A percentile compares a stretch with the other conserved stretches of the same genome.
Conservation (phyloP, 2,329 filamentous ascomycete species). For the Penicillium freii region DNA sequence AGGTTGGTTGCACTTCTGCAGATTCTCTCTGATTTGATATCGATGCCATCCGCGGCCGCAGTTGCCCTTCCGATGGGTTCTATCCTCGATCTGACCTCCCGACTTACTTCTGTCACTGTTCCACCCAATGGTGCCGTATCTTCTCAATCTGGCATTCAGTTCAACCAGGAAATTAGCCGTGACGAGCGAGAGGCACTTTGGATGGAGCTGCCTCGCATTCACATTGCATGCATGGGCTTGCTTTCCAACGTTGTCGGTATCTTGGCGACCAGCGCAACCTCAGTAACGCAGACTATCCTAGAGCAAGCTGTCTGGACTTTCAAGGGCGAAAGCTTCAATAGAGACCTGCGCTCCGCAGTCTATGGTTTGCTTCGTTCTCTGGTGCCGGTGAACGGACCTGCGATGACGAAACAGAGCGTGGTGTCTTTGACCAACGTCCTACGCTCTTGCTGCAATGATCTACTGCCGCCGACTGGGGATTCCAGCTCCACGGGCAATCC, state of each 20-base stretch:
- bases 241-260: constrained; percentile 58
- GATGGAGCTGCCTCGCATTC: constrained; percentile 69
- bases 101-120: constrained; percentile 66
- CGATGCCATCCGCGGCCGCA: constrained; percentile 61
- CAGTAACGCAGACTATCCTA: constrained; percentile 63
- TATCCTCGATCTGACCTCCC: constrained; percentile 66
- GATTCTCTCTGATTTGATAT: constrained; percentile 63
- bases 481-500: constrained; percentile 17
- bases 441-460: constrained; percentile 69
- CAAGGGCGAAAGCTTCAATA: constrained; percentile 50
- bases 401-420: constrained; percentile 64
- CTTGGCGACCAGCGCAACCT: constrained; percentile 56
- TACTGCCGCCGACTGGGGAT: constrained; percentile 56
- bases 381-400: constrained; percentile 62
- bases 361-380: constrained; percentile 62
- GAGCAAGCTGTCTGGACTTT: constrained; percentile 74
- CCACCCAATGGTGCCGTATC: constrained; percentile 43
- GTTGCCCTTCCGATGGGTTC: constrained; percentile 67
- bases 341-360: constrained; percentile 56
- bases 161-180: constrained; percentile 70
- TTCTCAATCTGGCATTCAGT: constrained; percentile 52
- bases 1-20: constrained; percentile 65
- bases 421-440: constrained; percentile 62
- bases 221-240: constrained; percentile 67
- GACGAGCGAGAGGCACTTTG: constrained; percentile 82